Evolutionary conservation across 768 basidiomycete genomes (phyloP), one percentile per base, ranked within the genome.

Genomic region (Rhodosporidiobolus sp.): DNA sequence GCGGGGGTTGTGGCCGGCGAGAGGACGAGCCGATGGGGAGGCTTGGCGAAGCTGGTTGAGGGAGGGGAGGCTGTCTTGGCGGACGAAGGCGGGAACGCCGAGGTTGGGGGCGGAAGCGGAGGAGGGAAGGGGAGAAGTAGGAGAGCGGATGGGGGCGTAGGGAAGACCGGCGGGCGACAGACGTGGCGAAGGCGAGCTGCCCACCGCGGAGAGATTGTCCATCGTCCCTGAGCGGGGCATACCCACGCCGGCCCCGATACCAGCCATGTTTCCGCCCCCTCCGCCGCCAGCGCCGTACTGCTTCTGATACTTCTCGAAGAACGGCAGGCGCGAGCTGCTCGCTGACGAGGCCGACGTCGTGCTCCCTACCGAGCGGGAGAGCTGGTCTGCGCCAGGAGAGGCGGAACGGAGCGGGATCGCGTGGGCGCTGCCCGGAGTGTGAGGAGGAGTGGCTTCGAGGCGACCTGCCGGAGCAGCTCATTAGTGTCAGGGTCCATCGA

Each of bases 241-340:
- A 24, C 55, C 38, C 2, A 22, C 20, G 19, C 32, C 52, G n/a
- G 53, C 62, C 7, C 61, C 61, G 28, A 58, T 55, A 20, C 61
- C 70, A 1, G 65, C 70, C 30, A 63, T 32, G 38, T 65, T 64
- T 0, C 17, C 43, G 24, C 12, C 20, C 22, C 0, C 0, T n/a
- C 0, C 16, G 30, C 43, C 38, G 50, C 22, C 11, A 9, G 50
- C n/a, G 43, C 48, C 49, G 49, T 45, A 35, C 46, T 48, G 67
- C 49, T 72, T 63, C 50, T 75, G 59, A 58, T 75, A 75, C 26
- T 57, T 38, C 35, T 75, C 74, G 57, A 75, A 75, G 60, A 75
- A 75, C 5, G 70, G 70, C 50, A 69, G 50, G 14, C 72, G 62
- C 1, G 60, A 65, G n/a, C 56, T 48, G 66, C 46, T 68, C 17